Conservation (phyloP, 176 grass and related monocot genomes). For the Oryza australiensis region DNA sequence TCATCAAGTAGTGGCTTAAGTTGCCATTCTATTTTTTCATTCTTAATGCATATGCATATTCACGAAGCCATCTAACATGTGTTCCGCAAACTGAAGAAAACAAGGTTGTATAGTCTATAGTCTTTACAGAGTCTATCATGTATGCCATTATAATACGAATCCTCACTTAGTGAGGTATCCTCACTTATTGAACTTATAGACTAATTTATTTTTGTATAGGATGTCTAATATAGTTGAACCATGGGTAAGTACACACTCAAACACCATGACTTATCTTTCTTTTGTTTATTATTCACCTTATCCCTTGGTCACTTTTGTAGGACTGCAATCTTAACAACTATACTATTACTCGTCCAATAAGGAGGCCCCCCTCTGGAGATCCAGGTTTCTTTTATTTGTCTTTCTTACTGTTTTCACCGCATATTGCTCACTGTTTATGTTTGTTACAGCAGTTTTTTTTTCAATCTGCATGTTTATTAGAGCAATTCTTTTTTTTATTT, state of each 20-base stretch:
- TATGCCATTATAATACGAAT: neutral
- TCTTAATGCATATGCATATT: neutral
- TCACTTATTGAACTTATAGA: too few relatives aligned
- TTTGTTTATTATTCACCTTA: neutral
- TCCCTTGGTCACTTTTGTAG: conserved; percentile 27
- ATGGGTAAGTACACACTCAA: conserved; percentile 37
- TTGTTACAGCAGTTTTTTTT: conserved; percentile 36
- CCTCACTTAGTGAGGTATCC: too few relatives aligned
- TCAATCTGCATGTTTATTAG: too few relatives aligned
- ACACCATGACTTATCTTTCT: neutral
- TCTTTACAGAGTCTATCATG: neutral
- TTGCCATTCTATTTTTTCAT: conserved; percentile 21
- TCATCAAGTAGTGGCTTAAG: conserved; percentile 28
- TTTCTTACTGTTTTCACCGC: conserved; percentile 3
- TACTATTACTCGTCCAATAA: conserved; percentile 52
- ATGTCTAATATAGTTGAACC: conserved; percentile 16
- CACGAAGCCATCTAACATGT: neutral
- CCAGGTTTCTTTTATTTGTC: conserved; percentile 44
- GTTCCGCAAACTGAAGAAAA: conserved; percentile 8
- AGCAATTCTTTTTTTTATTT: neutral
- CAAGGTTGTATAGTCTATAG: neutral
- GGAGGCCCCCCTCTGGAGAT: conserved; percentile 42
- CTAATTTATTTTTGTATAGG: too few relatives aligned
- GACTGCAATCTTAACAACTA: conserved; percentile 42
- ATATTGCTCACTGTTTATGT: neutral